Evolutionary conservation across 495 filamentous ascomycete genomes (phyloP).

Genomic region (Hypoxylon trugodes): DNA sequence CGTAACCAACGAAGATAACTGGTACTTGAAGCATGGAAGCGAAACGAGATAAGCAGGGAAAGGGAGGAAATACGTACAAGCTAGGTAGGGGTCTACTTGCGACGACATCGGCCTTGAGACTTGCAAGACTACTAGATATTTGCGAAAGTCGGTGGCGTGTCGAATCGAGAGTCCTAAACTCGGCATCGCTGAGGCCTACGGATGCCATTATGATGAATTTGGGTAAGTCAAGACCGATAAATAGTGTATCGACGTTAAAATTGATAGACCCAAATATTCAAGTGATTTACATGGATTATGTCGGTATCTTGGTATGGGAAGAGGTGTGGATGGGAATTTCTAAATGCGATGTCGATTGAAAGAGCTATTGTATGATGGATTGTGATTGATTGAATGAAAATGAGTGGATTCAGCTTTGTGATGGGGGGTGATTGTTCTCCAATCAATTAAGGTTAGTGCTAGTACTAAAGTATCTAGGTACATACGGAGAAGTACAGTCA

Average conservation of each 20-base stretch:
- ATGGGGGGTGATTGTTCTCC: too few species aligned
- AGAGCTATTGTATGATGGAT: too few species aligned
- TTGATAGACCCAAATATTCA: background rate
- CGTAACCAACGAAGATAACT: background rate
- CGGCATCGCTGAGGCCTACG: conserved; percentile 60
- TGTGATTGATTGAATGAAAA: too few species aligned
- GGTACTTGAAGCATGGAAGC: background rate
- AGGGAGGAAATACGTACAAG: conserved; percentile 38
- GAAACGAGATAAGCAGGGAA: background rate
- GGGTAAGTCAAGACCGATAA: background rate
- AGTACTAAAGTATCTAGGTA: too few species aligned
- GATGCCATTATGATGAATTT: conserved; percentile 56
- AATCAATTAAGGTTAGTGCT: too few species aligned
- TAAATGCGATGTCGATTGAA: conserved; percentile 25
- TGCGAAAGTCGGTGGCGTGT: conserved; percentile 75
- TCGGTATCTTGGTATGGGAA: background rate
- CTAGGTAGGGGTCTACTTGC: conserved; percentile 49
- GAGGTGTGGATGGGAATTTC: conserved; percentile 23
- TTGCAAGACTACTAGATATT: conserved; percentile 70
- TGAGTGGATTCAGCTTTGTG: too few species aligned
- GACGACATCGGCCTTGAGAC: conserved; percentile 57
- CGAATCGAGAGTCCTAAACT: conserved; percentile 77
- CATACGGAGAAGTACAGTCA: too few species aligned
- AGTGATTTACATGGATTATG: conserved; percentile 4
- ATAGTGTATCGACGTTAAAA: background rate